A percentile compares a stretch with the other conserved stretches of the same genome.
phyloP scores from a whole-genome alignment of 2,329 filamentous ascomycete genomes.

The Talaromyces sp. region DNA sequence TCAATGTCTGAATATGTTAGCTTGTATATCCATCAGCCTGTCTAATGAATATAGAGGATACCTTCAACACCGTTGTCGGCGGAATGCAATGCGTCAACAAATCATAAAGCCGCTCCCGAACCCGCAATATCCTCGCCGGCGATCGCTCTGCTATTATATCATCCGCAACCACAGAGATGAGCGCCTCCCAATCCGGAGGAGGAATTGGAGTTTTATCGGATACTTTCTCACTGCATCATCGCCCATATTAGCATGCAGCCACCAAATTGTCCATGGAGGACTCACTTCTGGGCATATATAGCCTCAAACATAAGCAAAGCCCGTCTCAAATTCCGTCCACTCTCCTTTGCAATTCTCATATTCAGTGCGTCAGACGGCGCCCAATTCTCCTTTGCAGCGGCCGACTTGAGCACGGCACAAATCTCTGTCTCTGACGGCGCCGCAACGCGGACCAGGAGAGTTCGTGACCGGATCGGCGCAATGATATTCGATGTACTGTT shows the following conservation, averaged over 20 bases:
- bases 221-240: conserved; percentile 70
- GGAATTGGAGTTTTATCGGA: conserved; percentile 84
- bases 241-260: neutral
- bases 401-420: conserved; percentile 64
- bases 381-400: conserved; percentile 80
- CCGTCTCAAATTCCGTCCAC: conserved; percentile 82
- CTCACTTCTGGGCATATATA: conserved; percentile 93
- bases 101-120: conserved; percentile 93
- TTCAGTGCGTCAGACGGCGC: conserved; percentile 72
- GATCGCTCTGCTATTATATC: conserved; percentile 92
- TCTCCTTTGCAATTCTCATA: conserved; percentile 81
- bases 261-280: conserved; percentile 6
- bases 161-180: conserved; percentile 83
- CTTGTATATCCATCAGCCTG: neutral
- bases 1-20: conserved; percentile 60
- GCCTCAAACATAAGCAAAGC: conserved; percentile 96
- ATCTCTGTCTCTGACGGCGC: conserved; percentile 86
- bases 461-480: conserved; percentile 91
- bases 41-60: conserved; percentile 23
- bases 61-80: conserved; percentile 85
- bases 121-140: conserved; percentile 80
- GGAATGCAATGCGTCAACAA: conserved; percentile 96
- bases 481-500: conserved; percentile 99
- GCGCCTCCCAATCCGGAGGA: conserved; percentile 92
- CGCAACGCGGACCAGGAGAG: conserved; percentile 84